Percentiles rank a stretch among this genome's conserved stretches.
Conservation (phyloP, 371 early-diverging fungal genomes). For the Capillidium rhysosporum region DNA sequence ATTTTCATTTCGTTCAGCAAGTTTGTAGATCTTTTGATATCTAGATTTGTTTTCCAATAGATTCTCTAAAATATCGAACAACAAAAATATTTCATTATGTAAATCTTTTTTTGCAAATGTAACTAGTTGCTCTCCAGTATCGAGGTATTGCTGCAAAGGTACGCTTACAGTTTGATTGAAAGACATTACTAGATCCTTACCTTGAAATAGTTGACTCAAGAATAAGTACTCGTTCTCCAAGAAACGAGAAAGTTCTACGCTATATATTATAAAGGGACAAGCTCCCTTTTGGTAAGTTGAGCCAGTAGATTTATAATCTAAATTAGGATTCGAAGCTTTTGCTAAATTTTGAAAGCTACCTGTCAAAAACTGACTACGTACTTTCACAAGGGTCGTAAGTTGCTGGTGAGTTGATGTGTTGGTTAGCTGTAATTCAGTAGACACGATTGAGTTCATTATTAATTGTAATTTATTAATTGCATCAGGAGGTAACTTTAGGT, state of each 20-base stretch:
- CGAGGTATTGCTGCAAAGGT: constrained; percentile 33
- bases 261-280: constrained; percentile 11
- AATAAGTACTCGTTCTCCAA: constrained; percentile 39
- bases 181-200: constrained; percentile 26
- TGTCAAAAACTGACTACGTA: neutral
- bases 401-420: neutral
- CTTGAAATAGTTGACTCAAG: constrained; percentile 34
- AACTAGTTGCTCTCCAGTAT: constrained; percentile 40
- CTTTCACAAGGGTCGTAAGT: neutral
- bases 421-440: neutral
- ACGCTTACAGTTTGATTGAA: constrained; percentile 30
- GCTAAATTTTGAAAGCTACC: constrained; percentile 13
- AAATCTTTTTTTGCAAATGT: constrained; percentile 32
- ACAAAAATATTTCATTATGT: constrained; percentile 46
- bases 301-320: constrained; percentile 22
- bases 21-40: neutral
- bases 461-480: neutral
- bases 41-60: neutral
- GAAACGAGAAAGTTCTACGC: constrained; percentile 1
- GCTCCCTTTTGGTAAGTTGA: constrained; percentile 45
- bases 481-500: constrained; percentile 16
- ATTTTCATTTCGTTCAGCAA: neutral
- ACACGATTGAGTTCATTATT: neutral
- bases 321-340: constrained; percentile 23
- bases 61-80: constrained; percentile 54